Base-by-base conservation (phyloP, 1,284 basidiomycete species). In the Phellopilus nigrolimitatus region DNA sequence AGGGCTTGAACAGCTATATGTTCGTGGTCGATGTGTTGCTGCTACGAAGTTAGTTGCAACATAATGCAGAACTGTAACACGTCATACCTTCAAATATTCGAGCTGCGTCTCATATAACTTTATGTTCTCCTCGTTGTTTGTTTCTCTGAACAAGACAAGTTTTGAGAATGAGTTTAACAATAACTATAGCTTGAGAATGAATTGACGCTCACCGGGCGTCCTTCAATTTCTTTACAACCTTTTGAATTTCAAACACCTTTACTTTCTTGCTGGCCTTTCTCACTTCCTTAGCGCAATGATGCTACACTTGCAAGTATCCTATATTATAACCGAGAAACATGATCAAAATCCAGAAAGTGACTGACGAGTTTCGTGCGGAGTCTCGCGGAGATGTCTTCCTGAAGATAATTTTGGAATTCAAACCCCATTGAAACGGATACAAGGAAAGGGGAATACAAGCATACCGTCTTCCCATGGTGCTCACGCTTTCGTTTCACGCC, bases 191-290 rank as follows among this genome's bases (percentile, higher is more conserved):
- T 43, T 25, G 28, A n/a, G 42, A 47, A 3, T 6, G 15, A 38
- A 31, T 6, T 12, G 8, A 58, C n/a, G 63, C 68, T 54, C 55
- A 88, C 86, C 83, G 72, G 19, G 85, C 64, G 43, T 74, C 75
- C 67, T 88, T 94, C 53, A 95, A 69, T 68, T 82, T 87, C 72
- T 93, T 94, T 48, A 95, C 79, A 12, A 88, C 67, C 62, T 88
- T 89, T 66, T 88, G 89, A 0, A 81, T 78, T 69, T 97, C 94
- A 58, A 91, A 91, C 0, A 79, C 72, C 65, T 84, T 90, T 6
- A 85, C 83, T 64, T 87, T 91, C 71, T 92, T 97, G 43, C 82
- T 78, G 3, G 82, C 79, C 60, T 84, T 85, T 51, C 72, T 72
- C 15, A 87, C 73, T 57, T 87, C 79, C 63, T 76, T 83, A 47